These are phyloP conservation scores for Epichloe sylvatica DNA, from an alignment of 2,329 filamentous ascomycete genomes.

Conservation along the genomic window DNA sequence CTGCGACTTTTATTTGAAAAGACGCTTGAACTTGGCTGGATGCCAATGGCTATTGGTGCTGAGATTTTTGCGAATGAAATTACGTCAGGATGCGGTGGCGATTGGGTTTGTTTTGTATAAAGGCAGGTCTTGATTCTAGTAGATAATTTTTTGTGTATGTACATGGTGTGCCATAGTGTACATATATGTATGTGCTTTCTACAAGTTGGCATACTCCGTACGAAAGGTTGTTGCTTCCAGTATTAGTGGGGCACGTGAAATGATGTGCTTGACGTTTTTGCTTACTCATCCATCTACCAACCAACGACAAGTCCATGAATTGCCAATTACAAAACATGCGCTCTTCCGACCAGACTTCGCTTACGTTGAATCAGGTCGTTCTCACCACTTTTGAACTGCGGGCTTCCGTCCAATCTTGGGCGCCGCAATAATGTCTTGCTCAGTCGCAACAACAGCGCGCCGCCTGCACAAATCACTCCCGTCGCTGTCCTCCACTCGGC, in stretches of 20 bases:
- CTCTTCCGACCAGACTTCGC: background rate
- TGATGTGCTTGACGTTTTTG: constrained; percentile 10
- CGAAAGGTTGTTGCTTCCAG: too few species aligned
- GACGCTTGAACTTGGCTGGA: too few species aligned
- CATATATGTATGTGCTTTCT: too few species aligned
- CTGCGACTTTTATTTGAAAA: background rate
- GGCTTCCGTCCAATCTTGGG: background rate
- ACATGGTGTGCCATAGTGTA: background rate
- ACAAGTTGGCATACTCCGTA: too few species aligned
- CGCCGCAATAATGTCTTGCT: constrained; percentile 7
- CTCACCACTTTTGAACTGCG: background rate
- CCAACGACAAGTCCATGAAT: constrained; percentile 2
- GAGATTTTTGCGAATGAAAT: too few species aligned
- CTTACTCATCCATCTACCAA: constrained; percentile 5
- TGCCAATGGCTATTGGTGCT: too few species aligned
- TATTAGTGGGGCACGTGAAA: constrained; percentile 11
- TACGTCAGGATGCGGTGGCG: too few species aligned
- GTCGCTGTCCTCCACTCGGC: background rate
- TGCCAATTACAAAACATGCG: background rate
- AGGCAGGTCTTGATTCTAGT: background rate
- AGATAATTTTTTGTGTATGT: background rate
- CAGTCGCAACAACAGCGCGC: constrained; percentile 5
- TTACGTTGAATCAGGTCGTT: too few species aligned
- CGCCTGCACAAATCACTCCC: constrained; percentile 4
- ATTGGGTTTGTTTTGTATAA: background rate